Evolutionary conservation across 192 early-diverging fungal species (phyloP), one percentile per base, ranked within the genome.

Genomic region (Podila epicladia): DNA sequence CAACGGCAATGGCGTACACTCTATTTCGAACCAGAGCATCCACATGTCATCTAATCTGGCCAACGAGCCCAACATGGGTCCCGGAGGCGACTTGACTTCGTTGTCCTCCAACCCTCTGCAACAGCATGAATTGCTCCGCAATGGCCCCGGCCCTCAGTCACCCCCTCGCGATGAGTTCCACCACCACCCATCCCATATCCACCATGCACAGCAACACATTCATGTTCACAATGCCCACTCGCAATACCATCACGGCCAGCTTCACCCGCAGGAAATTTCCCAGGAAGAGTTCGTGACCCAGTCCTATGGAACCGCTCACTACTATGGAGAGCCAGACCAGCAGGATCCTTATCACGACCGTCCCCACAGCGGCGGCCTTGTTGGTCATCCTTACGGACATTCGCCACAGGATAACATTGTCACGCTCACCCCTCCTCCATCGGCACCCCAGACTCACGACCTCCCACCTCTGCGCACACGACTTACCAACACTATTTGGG

Each of bases 401-500:
- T 69, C 71, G 51, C 64, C 35, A 38, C 72, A 73, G 45, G 69
- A 74, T 41, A 74, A 71, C 45, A 38, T 75, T n/a, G 64, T 65
- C 28, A 51, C 80, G 13, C 57, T 69, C 35, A 74, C 78, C 6
- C 72, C 72, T 38, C 78, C 78, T 17, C 72, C 72, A 51, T 71
- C 78, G 5, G 72, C 78, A 59, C 69, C 71, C 11, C 68, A 71
- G 15, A 68, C 68, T 15, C 61, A 76, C 31, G 70, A 76, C 38
- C 60, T 85, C 20, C 73, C 84, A 26, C 85, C 45, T 62, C 82
- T 68, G 64, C 85, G 75, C 64, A 89, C 77, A 50, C 88, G 78
- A 82, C 82, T 86, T 72, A 94, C 92, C 17, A 93, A 92, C 15
- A 93, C 92, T 38, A 85, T 94, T 64, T 94, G 93, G 93, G 93